Evolutionary conservation across 2,329 filamentous ascomycete species (phyloP).

Genomic region (Tolypocladium pustulatum): DNA sequence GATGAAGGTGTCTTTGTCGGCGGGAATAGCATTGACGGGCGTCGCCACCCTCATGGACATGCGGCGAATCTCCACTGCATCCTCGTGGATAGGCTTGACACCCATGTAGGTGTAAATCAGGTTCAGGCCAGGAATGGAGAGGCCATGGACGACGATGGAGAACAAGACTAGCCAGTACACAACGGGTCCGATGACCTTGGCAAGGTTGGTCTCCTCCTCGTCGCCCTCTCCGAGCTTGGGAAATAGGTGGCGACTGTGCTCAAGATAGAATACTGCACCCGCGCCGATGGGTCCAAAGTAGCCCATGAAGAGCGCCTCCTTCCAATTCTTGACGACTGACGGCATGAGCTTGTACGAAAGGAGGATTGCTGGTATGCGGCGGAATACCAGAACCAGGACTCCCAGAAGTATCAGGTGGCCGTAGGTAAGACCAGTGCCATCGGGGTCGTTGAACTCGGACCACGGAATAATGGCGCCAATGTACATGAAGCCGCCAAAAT

Average conservation of each 20-base stretch:
- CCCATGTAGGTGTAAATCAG: constrained; percentile 25
- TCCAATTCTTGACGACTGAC: constrained; percentile 36
- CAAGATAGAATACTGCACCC: constrained; percentile 65
- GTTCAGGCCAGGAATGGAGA: constrained; percentile 35
- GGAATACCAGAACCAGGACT: constrained; percentile 40
- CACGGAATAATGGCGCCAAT: constrained; percentile 46
- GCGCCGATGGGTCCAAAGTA: constrained; percentile 72
- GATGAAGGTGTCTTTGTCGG: constrained; percentile 26
- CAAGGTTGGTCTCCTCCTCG: constrained; percentile 21
- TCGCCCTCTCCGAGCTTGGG: constrained; percentile 22
- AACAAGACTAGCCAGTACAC: constrained; percentile 30
- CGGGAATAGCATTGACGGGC: constrained; percentile 27
- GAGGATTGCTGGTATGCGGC: constrained; percentile 46
- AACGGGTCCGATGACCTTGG: constrained; percentile 25
- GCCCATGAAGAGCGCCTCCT: constrained; percentile 51
- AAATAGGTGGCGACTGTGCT: constrained; percentile 32
- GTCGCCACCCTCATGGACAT: constrained; percentile 19
- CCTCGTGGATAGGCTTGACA: constrained; percentile 30
- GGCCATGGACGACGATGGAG: constrained; percentile 16
- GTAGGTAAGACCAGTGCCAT: constrained; percentile 40
- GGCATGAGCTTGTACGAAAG: constrained; percentile 46
- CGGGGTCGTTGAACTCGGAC: constrained; percentile 40
- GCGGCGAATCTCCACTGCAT: constrained; percentile 27
- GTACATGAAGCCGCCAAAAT: constrained; percentile 51
- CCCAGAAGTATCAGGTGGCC: constrained; percentile 39